Base-by-base conservation (phyloP, 768 basidiomycete genomes). In the Suillus paluster region DNA sequence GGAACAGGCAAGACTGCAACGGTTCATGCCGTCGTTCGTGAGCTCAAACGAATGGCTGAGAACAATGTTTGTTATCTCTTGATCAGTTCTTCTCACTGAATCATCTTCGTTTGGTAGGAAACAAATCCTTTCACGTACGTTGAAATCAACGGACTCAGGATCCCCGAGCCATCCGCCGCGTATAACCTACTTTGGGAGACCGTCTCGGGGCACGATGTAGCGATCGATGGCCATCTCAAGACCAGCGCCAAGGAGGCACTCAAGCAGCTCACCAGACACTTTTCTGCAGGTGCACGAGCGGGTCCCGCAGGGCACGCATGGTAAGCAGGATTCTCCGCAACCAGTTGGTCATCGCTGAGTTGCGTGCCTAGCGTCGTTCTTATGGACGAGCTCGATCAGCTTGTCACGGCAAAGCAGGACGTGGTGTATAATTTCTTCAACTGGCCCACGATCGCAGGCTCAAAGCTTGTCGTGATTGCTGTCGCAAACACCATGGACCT, bases 351-450 rank as follows among this genome's bases (percentile, higher is more conserved):
- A 25, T 27, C 3, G 11, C 38, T 55, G 25, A 55, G 54, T 39
- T 21, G 63, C 67, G 48, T 66, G n/a, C n/a, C 27, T 8, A 98
- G 95, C 61, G 91, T 99, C 5, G 95, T 99, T 5, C 81, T 99
- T 17, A 99, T 99, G 94, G 97, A 99, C 73, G 97, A 99, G 76
- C 83, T 99, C 5, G 97, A 99, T 76, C 97, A 99, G 73, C 83
- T 99, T 33, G 87, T 99, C 67, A 99, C 97, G 1, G 81, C 91
- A 19, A 97, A 97, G 72, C 97, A 99, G 73, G 97, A 99, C 62
- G 97, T 99, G 11, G 92, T 99, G 23, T 99, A 99, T 77, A 98
- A 98, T 71, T 99, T 99, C 77, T 99, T 99, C 83, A 99, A 99
- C 73, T 99, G 97, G 97, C 97, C 97, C 2, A 97, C 95, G 4